A percentile compares a stretch with the other conserved stretches of the same genome.
phyloP scores from a whole-genome alignment of 2,329 filamentous ascomycete genomes.

The Capronia coronata region DNA sequence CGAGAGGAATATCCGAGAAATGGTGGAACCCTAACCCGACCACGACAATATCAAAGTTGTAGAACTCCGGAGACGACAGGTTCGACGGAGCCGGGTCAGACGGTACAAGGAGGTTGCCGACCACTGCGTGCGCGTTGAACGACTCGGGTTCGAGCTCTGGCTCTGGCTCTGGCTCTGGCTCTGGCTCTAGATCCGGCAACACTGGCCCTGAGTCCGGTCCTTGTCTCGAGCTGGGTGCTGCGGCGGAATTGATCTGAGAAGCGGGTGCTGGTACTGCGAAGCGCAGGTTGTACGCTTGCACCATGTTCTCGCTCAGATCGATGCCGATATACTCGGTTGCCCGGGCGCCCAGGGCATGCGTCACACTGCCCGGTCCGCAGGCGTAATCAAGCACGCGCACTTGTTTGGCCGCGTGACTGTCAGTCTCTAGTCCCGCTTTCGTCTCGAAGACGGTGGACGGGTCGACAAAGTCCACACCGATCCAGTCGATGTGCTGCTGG shows the following conservation, averaged over 20 bases:
- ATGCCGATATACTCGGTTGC: slow-evolving; percentile 60
- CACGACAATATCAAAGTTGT: slow-evolving; percentile 61
- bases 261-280: slow-evolving; percentile 35
- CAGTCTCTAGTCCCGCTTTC: background rate
- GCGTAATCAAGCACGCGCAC: slow-evolving; percentile 62
- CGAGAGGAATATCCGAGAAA: slow-evolving; percentile 57
- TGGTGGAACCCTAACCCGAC: slow-evolving; percentile 62
- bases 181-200: slow-evolving; percentile 41
- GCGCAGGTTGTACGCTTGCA: slow-evolving; percentile 58
- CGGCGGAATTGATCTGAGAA: too few species aligned
- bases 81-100: slow-evolving; percentile 43
- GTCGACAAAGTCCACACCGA: slow-evolving; percentile 25
- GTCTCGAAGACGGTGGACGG: slow-evolving; percentile 15
- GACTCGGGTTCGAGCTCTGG: too few species aligned
- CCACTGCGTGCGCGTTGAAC: slow-evolving; percentile 24
- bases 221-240: too few species aligned
- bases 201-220: slow-evolving; percentile 46
- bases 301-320: slow-evolving; percentile 66
- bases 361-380: slow-evolving; percentile 58
- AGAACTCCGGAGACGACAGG: slow-evolving; percentile 57
- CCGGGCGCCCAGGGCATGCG: slow-evolving; percentile 52
- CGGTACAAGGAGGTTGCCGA: slow-evolving; percentile 49
- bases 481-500: slow-evolving; percentile 22
- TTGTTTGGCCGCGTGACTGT: background rate
- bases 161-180: slow-evolving; percentile 12